These are phyloP conservation scores for Moniliella sp. DNA, from an alignment of 1,284 basidiomycete species.

Conservation along the genomic window DNA sequence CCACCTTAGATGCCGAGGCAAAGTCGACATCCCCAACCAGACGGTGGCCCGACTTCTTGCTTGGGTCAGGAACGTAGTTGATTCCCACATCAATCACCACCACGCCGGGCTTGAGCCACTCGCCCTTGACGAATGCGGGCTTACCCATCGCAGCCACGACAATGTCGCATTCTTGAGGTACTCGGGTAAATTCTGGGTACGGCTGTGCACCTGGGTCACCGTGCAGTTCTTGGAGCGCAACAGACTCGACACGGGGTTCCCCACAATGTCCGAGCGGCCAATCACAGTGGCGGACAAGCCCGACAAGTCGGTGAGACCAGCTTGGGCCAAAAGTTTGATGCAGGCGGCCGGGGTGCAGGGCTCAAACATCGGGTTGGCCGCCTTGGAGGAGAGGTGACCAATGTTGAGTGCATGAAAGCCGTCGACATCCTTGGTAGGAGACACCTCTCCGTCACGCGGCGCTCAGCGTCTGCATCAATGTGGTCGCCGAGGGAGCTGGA, in stretches of 20 bases:
- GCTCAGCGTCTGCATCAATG: slow-evolving; percentile 61
- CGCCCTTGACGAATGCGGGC: slow-evolving; percentile 67
- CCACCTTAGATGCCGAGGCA: slow-evolving; percentile 51
- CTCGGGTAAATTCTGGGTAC: slow-evolving; percentile 50
- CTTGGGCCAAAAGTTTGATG: slow-evolving; percentile 67
- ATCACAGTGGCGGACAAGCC: slow-evolving; percentile 65
- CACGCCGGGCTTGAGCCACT: slow-evolving; percentile 84
- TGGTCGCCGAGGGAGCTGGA: slow-evolving; percentile 90
- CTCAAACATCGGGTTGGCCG: slow-evolving; percentile 67
- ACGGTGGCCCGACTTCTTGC: slow-evolving; percentile 83
- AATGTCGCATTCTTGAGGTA: slow-evolving; percentile 72
- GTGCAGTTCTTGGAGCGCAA: slow-evolving; percentile 76
- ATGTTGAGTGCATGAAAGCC: slow-evolving; percentile 99
- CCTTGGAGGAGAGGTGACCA: slow-evolving; percentile 74
- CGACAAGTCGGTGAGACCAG: slow-evolving; percentile 42
- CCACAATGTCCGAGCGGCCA: slow-evolving; percentile 91
- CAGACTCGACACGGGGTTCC: slow-evolving; percentile 76
- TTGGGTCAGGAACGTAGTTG: slow-evolving; percentile 62
- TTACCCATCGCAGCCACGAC: slow-evolving; percentile 82
- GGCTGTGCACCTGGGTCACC: slow-evolving; percentile 89
- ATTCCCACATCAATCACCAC: slow-evolving; percentile 54
- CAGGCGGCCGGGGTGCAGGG: slow-evolving; percentile 91
- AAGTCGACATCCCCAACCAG: slow-evolving; percentile 91
- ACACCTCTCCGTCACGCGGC: slow-evolving; percentile 81
- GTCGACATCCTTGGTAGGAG: slow-evolving; percentile 85